Evolutionary conservation across 1,284 basidiomycete species (phyloP).

Genomic region (Athelia sp.): DNA sequence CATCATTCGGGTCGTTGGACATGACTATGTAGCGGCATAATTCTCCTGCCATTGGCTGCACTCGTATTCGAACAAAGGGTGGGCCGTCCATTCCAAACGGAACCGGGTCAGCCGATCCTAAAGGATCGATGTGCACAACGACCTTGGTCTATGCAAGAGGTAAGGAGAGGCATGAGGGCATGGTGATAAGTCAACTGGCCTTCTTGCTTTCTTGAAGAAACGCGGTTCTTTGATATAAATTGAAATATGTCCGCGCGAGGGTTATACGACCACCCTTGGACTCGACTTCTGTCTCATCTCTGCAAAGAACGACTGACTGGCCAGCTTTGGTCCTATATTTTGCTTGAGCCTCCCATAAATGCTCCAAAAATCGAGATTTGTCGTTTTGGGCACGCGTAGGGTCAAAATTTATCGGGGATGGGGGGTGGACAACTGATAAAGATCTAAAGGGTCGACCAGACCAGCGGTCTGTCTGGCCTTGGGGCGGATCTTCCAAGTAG

Average conservation of each 20-base stretch:
- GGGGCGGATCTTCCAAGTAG: conserved; percentile 75
- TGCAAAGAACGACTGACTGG: conserved; percentile 61
- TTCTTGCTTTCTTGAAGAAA: conserved; percentile 75
- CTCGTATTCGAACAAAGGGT: conserved; percentile 68
- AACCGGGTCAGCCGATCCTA: conserved; percentile 69
- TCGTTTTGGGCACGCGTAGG: conserved; percentile 56
- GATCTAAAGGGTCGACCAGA: conserved; percentile 77
- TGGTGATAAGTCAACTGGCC: conserved; percentile 35
- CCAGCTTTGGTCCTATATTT: conserved; percentile 64
- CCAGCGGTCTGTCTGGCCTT: conserved; percentile 81
- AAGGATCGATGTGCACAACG: conserved; percentile 76
- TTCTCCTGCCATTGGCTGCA: conserved; percentile 79
- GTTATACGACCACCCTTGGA: conserved; percentile 54
- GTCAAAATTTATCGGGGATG: conserved; percentile 57
- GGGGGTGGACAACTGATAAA: conserved; percentile 68
- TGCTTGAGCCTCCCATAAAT: conserved; percentile 82
- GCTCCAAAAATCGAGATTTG: conserved; percentile 82
- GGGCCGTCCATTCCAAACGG: conserved; percentile 64
- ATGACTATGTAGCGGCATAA: conserved; percentile 72
- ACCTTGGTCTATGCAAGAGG: conserved; percentile 66
- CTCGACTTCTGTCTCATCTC: conserved; percentile 74
- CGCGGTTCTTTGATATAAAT: conserved; percentile 74
- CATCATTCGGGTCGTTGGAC: conserved; percentile 68
- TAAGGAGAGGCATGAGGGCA: conserved; percentile 5
- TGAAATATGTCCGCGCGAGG: conserved; percentile 76